Percentiles rank a stretch among this genome's conserved stretches.
Evolutionary conservation across 495 filamentous ascomycete genomes (phyloP).

Genomic region (Patellaria atrata): DNA sequence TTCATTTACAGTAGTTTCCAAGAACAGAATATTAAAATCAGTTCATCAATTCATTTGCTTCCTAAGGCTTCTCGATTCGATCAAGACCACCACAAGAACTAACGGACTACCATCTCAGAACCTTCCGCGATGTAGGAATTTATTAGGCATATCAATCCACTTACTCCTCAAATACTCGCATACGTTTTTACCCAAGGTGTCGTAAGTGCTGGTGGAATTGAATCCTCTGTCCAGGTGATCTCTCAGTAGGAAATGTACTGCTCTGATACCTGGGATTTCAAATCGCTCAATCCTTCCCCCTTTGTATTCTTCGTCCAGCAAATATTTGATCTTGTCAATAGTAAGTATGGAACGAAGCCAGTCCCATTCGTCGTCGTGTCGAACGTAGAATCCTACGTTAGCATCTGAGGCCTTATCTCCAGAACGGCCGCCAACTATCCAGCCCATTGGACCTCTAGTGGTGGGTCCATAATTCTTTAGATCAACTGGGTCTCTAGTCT

Average conservation of each 20-base stretch:
- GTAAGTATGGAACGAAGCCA: constrained; percentile 25
- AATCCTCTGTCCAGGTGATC: constrained; percentile 22
- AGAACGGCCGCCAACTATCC: constrained; percentile 23
- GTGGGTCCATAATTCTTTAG: constrained; percentile 18
- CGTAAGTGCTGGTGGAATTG: constrained; percentile 17
- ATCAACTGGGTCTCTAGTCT: constrained; percentile 7
- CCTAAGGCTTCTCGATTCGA: too few species aligned
- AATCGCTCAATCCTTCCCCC: constrained; percentile 19
- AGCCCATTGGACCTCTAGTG: constrained; percentile 16
- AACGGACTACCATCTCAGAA: too few species aligned
- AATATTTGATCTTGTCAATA: constrained; percentile 16
- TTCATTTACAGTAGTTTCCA: too few species aligned
- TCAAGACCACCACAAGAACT: too few species aligned
- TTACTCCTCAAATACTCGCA: constrained; percentile 21
- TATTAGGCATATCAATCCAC: constrained; percentile 16
- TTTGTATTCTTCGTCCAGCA: constrained; percentile 21
- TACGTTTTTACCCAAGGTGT: constrained; percentile 25
- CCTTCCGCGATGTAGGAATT: constrained; percentile 7
- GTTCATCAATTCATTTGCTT: too few species aligned
- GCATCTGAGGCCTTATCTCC: constrained; percentile 27
- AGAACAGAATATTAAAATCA: too few species aligned
- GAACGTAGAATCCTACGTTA: constrained; percentile 26
- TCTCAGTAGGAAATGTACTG: constrained; percentile 26
- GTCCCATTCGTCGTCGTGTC: constrained; percentile 18
- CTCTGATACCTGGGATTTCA: constrained; percentile 20